Evolutionary conservation across 1,139 yeast genomes (phyloP).

Genomic region (Scheffersomyces titani): DNA sequence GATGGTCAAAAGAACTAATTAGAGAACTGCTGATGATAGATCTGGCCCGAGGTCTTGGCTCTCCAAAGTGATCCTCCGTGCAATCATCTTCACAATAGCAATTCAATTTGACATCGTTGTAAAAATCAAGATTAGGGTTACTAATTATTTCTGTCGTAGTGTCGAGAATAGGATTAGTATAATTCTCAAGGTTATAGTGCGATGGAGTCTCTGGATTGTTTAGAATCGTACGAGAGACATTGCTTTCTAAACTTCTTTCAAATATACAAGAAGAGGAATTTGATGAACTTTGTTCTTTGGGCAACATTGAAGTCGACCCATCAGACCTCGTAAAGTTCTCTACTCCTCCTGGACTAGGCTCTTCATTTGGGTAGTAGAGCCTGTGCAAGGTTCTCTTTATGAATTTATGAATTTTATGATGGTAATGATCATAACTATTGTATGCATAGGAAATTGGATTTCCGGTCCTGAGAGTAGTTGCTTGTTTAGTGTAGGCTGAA

Average conservation of each 20-base stretch:
- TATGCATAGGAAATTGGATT: neutral
- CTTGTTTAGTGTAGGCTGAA: neutral
- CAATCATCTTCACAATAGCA: slow-evolving; percentile 23
- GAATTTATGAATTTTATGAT: slow-evolving; percentile 13
- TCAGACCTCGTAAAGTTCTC: slow-evolving; percentile 1
- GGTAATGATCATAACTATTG: slow-evolving; percentile 1
- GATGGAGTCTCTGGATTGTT: slow-evolving; percentile 20
- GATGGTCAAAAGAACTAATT: slow-evolving; percentile 20
- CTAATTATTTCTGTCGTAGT: slow-evolving; percentile 31
- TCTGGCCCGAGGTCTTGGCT: slow-evolving; percentile 18
- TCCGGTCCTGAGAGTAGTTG: neutral
- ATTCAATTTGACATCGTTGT: slow-evolving; percentile 26
- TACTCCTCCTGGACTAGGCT: slow-evolving; percentile 2
- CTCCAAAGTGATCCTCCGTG: slow-evolving; percentile 3
- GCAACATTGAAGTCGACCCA: neutral
- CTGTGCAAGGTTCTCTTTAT: slow-evolving; percentile 14
- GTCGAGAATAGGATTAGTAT: slow-evolving; percentile 32
- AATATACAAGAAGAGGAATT: slow-evolving; percentile 11
- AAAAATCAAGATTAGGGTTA: slow-evolving; percentile 27
- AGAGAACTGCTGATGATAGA: slow-evolving; percentile 26
- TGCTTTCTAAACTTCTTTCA: slow-evolving; percentile 16
- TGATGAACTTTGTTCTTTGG: neutral
- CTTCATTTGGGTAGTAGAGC: slow-evolving; percentile 4
- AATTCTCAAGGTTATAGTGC: slow-evolving; percentile 32
- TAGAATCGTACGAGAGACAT: slow-evolving; percentile 11